phyloP scores from a whole-genome alignment of 2,329 filamentous ascomycete species.

The Eutypella sp. region DNA sequence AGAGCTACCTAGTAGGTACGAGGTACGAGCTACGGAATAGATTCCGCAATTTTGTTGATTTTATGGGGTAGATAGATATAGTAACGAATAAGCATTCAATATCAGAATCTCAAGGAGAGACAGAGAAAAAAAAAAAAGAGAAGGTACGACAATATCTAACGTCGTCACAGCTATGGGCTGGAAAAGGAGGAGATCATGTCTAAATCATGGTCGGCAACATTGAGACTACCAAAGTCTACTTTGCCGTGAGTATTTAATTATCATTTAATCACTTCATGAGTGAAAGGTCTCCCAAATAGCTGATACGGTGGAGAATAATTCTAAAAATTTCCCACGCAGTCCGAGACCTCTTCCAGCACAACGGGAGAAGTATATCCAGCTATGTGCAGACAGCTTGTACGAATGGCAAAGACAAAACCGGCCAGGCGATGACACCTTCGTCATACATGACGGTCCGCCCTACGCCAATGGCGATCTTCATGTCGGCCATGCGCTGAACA shows the following conservation, averaged over 20 bases:
- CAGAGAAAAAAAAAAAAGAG: slow-evolving; percentile 2
- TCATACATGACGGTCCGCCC: slow-evolving; percentile 91
- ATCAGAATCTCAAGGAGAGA: background rate
- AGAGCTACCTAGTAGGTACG: too few relatives aligned
- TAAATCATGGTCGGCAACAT: slow-evolving; percentile 67
- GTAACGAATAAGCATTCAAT: background rate
- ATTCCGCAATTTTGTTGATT: background rate
- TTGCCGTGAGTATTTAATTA: slow-evolving; percentile 54
- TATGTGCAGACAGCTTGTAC: slow-evolving; percentile 85
- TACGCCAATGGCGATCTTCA: slow-evolving; percentile 94
- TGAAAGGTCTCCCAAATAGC: background rate
- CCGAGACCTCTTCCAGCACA: slow-evolving; percentile 46
- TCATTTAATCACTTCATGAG: background rate
- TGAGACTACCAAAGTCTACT: slow-evolving; percentile 69
- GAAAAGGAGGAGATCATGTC: slow-evolving; percentile 29
- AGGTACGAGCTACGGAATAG: too few relatives aligned
- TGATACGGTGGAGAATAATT: slow-evolving; percentile 10
- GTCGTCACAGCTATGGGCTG: slow-evolving; percentile 14
- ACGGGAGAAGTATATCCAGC: slow-evolving; percentile 58
- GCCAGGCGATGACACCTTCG: slow-evolving; percentile 56
- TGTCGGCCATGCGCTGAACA: slow-evolving; percentile 92
- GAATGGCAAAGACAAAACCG: slow-evolving; percentile 68
- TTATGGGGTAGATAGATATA: background rate
- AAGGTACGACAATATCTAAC: slow-evolving; percentile 3
- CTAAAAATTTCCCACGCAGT: slow-evolving; percentile 28